Percentiles rank a stretch among this genome's conserved stretches.
These are phyloP conservation scores for Hemileia vastatrix DNA, from an alignment of 1,284 basidiomycete genomes.

Conservation along the genomic window DNA sequence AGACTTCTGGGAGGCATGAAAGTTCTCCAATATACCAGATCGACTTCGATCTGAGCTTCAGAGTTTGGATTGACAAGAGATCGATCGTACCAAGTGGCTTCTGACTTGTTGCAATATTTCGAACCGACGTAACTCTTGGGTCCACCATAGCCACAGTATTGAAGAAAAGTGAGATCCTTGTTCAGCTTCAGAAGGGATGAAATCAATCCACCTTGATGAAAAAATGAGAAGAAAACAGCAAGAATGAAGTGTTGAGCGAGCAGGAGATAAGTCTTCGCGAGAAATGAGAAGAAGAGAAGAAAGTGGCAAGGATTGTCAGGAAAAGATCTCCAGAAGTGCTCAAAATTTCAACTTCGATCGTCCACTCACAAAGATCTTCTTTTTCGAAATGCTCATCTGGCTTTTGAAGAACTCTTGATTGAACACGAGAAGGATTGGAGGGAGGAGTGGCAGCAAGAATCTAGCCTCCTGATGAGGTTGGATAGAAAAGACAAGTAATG, in stretches of 20 bases:
- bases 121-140: too few species aligned
- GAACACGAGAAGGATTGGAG: constrained; percentile 27
- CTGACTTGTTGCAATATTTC: background rate
- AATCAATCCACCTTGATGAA: constrained; percentile 30
- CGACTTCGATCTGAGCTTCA: background rate
- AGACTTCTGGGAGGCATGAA: constrained; percentile 32
- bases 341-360: background rate
- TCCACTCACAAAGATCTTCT: background rate
- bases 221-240: constrained; percentile 25
- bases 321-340: constrained; percentile 28
- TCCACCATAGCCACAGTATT: too few species aligned
- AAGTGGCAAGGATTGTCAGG: constrained; percentile 13
- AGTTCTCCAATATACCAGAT: constrained; percentile 27
- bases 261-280: constrained; percentile 3
- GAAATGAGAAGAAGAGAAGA: constrained; percentile 4
- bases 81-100: background rate
- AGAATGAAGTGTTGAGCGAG: constrained; percentile 24
- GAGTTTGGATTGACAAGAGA: background rate
- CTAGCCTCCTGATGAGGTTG: constrained; percentile 44
- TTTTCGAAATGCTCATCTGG: constrained; percentile 5
- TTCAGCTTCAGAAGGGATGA: constrained; percentile 25
- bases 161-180: too few species aligned
- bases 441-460: constrained; percentile 39
- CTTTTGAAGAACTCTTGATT: background rate
- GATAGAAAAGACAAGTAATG: constrained; percentile 34